These are phyloP conservation scores for Saururus chinensis DNA, from an alignment of 164 flowering plant species.

Conservation along the genomic window DNA sequence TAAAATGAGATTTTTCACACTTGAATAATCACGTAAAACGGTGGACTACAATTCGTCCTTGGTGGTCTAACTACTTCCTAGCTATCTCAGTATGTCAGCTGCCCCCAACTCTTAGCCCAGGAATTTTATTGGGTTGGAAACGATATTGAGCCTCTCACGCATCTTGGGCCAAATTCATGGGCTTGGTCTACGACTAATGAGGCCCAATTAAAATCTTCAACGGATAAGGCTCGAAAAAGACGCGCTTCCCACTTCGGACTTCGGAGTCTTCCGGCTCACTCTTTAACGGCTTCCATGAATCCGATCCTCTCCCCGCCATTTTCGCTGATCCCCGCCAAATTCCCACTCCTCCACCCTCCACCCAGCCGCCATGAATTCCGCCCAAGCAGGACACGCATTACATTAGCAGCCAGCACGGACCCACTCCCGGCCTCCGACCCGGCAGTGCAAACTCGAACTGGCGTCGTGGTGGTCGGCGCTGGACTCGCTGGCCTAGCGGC, in stretches of 20 bases:
- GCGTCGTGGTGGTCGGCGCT: constrained; percentile 66
- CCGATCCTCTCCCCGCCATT: constrained; percentile 2
- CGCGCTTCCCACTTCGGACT: not conserved
- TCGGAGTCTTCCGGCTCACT: not conserved
- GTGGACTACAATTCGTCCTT: too few relatives aligned
- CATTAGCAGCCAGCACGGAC: constrained; percentile 1
- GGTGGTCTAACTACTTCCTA: too few relatives aligned
- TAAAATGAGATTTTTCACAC: too few relatives aligned
- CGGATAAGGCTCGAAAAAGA: constrained; percentile 1
- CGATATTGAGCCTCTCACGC: too few relatives aligned
- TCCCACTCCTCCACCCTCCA: not conserved
- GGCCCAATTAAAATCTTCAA: not conserved
- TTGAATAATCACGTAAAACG: too few relatives aligned
- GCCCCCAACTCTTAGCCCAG: too few relatives aligned
- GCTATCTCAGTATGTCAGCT: too few relatives aligned
- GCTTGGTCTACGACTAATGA: too few relatives aligned
- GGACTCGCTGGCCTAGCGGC: constrained; percentile 96
- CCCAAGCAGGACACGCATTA: not conserved
- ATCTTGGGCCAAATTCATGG: too few relatives aligned
- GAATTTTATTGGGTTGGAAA: too few relatives aligned
- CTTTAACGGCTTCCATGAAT: too few relatives aligned
- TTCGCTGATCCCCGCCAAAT: not conserved
- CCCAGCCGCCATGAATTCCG: not conserved
- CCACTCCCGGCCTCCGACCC: constrained; percentile 12
- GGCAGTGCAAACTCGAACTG: constrained; percentile 11